Evolutionary conservation across 257 asterid genomes (phyloP), one percentile per base, ranked within the genome.

Genomic region (Hygrophila difformis): DNA sequence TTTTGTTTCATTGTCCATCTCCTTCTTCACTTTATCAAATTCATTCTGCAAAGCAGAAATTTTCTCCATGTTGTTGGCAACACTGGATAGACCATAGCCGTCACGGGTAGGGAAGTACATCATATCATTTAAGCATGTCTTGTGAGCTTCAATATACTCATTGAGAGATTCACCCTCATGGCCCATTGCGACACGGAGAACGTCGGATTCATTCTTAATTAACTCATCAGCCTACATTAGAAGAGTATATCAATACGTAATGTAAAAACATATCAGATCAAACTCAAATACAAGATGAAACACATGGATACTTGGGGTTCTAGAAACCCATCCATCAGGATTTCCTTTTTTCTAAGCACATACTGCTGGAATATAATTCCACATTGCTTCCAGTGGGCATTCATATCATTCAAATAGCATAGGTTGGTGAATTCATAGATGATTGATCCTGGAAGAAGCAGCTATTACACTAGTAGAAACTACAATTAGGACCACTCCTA

Each of bases 1-100:
- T 69, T 81, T 87, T 22, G 95, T 67, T 64, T 83, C 95, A 19
- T 87, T 95, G 3, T 87, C 95, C 95, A 91, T 78, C 68, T 68
- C 83, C 62, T 62, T 73, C 87, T 78, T 91, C 54, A 81, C 89
- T 37, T 64, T 76, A 60, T 86, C 99, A 55, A 80, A 91, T 61
- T 91, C 95, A 44, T 53, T 64, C 64, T 87, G 97, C 44, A 91
- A 68, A 39, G 97, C 91, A 34, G 80, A 69, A 23, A 91, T 76
- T 63, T 79, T 91, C 62, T 91, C 99, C 56, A 60, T 50, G 59
- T 81, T 84, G 65, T 65, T 83, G 78, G 99, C 95, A 62, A 91
- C 93, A 62, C 94, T 87, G 20, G 93, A 75, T 52, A 83, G 80
- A 53, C 97, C 95, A 53, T 80, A 91, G 49, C 72, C 75, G 48